Evolutionary conservation across 2,329 filamentous ascomycete genomes (phyloP).

Genomic region (Dendrostoma leiphaemia): DNA sequence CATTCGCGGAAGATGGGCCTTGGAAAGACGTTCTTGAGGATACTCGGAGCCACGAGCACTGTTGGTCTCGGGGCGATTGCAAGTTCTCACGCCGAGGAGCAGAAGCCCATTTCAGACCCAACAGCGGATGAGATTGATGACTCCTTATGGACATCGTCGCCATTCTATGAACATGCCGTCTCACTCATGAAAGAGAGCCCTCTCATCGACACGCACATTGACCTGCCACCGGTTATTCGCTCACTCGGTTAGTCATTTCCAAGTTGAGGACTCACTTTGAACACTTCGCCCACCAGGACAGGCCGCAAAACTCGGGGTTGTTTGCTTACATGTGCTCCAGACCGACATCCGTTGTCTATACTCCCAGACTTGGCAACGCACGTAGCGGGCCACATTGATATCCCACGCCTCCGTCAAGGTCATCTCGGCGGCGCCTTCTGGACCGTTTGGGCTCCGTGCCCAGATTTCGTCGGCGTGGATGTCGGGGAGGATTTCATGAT

Average conservation of each 20-base stretch:
- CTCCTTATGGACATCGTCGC: constrained; percentile 3
- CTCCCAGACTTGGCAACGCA: constrained; percentile 10
- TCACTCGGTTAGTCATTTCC: constrained; percentile 22
- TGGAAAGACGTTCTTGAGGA: background rate
- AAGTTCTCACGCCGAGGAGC: background rate
- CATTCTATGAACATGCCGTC: background rate
- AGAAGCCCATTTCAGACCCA: background rate
- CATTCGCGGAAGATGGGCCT: too few relatives aligned
- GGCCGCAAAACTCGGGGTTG: too few relatives aligned
- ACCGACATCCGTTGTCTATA: constrained; percentile 4
- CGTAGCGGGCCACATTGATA: constrained; percentile 31
- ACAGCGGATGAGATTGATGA: background rate
- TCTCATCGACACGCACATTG: constrained; percentile 35
- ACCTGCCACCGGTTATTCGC: constrained; percentile 26
- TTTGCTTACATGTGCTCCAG: constrained; percentile 15
- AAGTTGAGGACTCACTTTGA: constrained; percentile 32
- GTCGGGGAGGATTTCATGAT: constrained; percentile 15
- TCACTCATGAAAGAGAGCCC: constrained; percentile 20
- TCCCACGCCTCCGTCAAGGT: constrained; percentile 22
- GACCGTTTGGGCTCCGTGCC: constrained; percentile 28
- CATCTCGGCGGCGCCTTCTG: constrained; percentile 30
- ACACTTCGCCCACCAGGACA: too few relatives aligned
- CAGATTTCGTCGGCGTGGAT: constrained; percentile 25
- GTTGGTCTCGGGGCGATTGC: too few relatives aligned
- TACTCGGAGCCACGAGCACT: too few relatives aligned